Evolutionary conservation across 2,329 filamentous ascomycete genomes (phyloP).

Genomic region (Claviceps maximensis): DNA sequence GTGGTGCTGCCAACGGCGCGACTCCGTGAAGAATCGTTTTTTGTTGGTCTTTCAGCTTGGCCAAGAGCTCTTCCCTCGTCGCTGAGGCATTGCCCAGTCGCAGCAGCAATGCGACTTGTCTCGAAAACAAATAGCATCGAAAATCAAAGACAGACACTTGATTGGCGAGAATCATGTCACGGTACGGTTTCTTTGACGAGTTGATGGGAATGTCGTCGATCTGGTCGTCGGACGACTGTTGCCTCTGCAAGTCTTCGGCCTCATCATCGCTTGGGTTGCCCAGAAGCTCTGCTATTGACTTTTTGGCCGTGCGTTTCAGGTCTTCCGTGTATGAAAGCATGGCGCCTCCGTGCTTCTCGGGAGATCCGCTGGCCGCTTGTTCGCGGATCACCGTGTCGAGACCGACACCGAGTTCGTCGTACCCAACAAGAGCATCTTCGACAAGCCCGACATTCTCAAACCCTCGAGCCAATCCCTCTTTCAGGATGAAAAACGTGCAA

Average conservation of each 20-base stretch:
- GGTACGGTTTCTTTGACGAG: constrained; percentile 64
- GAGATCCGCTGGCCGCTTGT: constrained; percentile 44
- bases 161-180: constrained; percentile 83
- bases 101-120: constrained; percentile 71
- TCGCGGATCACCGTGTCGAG: constrained; percentile 73
- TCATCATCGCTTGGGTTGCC: constrained; percentile 23
- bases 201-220: constrained; percentile 48
- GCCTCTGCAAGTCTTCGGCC: constrained; percentile 37
- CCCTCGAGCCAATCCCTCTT: constrained; percentile 83
- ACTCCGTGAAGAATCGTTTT: constrained; percentile 44
- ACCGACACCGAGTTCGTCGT: constrained; percentile 84
- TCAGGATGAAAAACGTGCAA: constrained; percentile 96
- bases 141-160: constrained; percentile 96
- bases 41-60: constrained; percentile 49
- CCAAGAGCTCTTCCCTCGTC: constrained; percentile 46
- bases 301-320: constrained; percentile 46
- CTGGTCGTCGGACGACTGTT: constrained; percentile 23
- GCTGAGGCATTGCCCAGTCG: constrained; percentile 65
- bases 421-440: constrained; percentile 87
- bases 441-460: constrained; percentile 95
- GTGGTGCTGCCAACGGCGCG: constrained; percentile 35
- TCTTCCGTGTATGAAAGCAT: constrained; percentile 64
- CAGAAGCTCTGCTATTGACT: constrained; percentile 29
- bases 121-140: constrained; percentile 80
- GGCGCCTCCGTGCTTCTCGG: constrained; percentile 55